Percentiles rank a stretch among this genome's conserved stretches.
Conservation (phyloP, 129 eudicot species). For the Lactuca sativa region DNA sequence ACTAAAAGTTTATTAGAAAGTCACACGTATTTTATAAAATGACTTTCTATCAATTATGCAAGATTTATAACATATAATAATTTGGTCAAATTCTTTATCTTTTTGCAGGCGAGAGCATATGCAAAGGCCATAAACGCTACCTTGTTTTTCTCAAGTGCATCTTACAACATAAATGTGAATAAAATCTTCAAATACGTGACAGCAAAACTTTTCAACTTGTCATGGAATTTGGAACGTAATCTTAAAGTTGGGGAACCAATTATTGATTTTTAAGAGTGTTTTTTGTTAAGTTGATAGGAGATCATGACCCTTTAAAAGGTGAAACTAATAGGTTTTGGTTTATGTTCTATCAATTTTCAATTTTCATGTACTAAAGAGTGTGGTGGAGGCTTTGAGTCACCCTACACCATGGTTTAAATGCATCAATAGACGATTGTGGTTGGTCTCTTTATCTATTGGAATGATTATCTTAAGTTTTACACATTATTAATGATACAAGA, state of each 20-base stretch:
- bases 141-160: conserved; percentile 79
- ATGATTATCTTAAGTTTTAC: too few relatives aligned
- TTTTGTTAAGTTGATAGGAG: not conserved
- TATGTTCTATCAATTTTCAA: not conserved
- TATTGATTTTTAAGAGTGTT: conserved; percentile 55
- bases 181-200: conserved; percentile 78
- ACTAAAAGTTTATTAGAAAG: too few relatives aligned
- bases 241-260: conserved; percentile 83
- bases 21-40: too few relatives aligned
- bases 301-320: not conserved
- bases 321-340: not conserved
- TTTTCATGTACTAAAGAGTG: not conserved
- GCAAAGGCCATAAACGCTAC: conserved; percentile 83
- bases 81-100: not conserved
- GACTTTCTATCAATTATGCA: not conserved
- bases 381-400: not conserved
- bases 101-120: conserved; percentile 64
- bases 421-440: too few relatives aligned
- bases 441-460: too few relatives aligned
- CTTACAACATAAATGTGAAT: conserved; percentile 85
- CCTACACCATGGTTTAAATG: not conserved
- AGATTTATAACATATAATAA: not conserved
- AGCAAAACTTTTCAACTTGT: conserved; percentile 76
- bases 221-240: conserved; percentile 79
- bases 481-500: too few relatives aligned